These are phyloP conservation scores for Piloderma croceum DNA, from an alignment of 768 basidiomycete genomes.

Conservation along the genomic window DNA sequence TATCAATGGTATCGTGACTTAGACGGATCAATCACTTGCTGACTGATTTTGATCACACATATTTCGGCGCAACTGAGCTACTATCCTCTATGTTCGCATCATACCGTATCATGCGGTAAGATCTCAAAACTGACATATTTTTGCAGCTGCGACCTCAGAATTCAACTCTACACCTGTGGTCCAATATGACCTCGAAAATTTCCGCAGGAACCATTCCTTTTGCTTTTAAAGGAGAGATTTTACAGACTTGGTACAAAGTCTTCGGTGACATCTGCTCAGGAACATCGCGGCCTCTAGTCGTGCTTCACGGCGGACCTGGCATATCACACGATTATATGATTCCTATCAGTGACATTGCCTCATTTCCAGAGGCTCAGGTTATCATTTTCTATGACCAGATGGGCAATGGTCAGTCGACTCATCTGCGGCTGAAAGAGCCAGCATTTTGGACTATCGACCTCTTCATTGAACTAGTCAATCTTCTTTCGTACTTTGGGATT, in stretches of 20 bases:
- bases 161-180: no score
- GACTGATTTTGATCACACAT: no score
- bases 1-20: no score
- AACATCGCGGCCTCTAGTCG: conserved; percentile 31
- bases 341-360: conserved; percentile 31
- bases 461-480: conserved; percentile 49
- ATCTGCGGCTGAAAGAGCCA: conserved; percentile 29
- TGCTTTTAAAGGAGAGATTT: conserved; percentile 15
- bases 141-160: no score
- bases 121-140: no score
- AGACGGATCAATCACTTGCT: no score
- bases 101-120: no score
- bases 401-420: conserved; percentile 42
- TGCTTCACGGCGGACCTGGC: conserved; percentile 46
- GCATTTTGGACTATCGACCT: conserved; percentile 44
- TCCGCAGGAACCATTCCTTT: no score
- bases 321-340: conserved; percentile 37
- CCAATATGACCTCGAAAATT: no score
- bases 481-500: conserved; percentile 39
- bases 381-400: conserved; percentile 50
- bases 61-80: no score
- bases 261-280: conserved; percentile 34
- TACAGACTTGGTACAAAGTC: conserved; percentile 41
- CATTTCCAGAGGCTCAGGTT: conserved; percentile 29
- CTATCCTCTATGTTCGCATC: no score